These are phyloP conservation scores for Alternaria rosae DNA, from an alignment of 2,329 filamentous ascomycete species.

Conservation along the genomic window DNA sequence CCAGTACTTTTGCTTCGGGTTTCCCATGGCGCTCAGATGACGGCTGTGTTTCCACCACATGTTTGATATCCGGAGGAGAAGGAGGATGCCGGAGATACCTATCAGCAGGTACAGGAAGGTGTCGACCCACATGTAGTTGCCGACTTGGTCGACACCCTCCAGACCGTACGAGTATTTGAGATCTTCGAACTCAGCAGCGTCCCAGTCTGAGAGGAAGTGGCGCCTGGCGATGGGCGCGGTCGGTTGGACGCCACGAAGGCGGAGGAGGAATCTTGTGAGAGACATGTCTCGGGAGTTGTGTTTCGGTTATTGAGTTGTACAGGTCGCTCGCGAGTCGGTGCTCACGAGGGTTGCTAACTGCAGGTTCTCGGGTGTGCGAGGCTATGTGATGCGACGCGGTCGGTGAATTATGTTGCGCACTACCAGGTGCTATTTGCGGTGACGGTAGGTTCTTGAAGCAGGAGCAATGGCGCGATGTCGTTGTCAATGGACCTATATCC, in stretches of 20 bases:
- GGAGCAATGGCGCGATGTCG: slow-evolving; percentile 12
- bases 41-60: slow-evolving; percentile 56
- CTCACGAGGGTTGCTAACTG: slow-evolving; percentile 5
- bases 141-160: slow-evolving; percentile 56
- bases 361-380: slow-evolving; percentile 6
- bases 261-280: slow-evolving; percentile 35
- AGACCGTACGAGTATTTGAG: slow-evolving; percentile 55
- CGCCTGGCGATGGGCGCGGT: slow-evolving; percentile 24
- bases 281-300: slow-evolving; percentile 19
- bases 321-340: slow-evolving; percentile 11
- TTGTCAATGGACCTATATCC: slow-evolving; percentile 23
- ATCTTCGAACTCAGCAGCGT: slow-evolving; percentile 36
- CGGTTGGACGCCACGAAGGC: slow-evolving; percentile 30
- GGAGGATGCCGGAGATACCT: slow-evolving; percentile 45
- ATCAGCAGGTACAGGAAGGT: slow-evolving; percentile 50
- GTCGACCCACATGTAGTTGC: slow-evolving; percentile 58
- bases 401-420: slow-evolving; percentile 20
- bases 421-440: slow-evolving; percentile 25
- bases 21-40: slow-evolving; percentile 55
- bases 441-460: slow-evolving; percentile 12
- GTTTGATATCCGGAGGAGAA: slow-evolving; percentile 52
- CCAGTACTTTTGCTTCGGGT: slow-evolving; percentile 55
- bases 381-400: slow-evolving; percentile 5
- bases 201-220: slow-evolving; percentile 41
- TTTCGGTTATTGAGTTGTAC: slow-evolving; percentile 10